Conservation (phyloP, 1,139 yeast species). For the Taphrina deformans region DNA sequence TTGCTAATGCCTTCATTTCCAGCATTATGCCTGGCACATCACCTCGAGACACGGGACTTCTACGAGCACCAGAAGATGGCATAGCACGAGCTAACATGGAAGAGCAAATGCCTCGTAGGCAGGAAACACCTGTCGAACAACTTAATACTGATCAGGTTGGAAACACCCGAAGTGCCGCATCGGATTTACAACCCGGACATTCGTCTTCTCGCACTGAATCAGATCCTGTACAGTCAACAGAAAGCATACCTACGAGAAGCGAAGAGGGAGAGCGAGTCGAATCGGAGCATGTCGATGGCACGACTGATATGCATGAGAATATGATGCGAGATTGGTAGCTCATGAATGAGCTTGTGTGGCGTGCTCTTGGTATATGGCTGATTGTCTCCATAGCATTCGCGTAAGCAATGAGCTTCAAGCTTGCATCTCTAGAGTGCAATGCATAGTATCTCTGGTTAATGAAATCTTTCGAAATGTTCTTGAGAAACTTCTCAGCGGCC, state of each 20-base stretch:
- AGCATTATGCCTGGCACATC: slow-evolving; percentile 8
- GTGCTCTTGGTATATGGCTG: not conserved
- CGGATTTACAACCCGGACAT: too few species aligned
- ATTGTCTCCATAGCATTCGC: not conserved
- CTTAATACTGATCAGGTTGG: not conserved
- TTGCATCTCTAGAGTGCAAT: not conserved
- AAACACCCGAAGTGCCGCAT: not conserved
- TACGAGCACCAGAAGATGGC: not conserved
- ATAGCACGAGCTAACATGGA: not conserved
- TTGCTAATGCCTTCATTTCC: slow-evolving; percentile 3
- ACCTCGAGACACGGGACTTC: not conserved
- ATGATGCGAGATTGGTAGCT: not conserved
- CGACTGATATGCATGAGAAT: not conserved
- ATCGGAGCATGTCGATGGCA: too few species aligned
- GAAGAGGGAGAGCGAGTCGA: too few species aligned
- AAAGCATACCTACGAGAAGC: too few species aligned
- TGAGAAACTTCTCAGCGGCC: too few species aligned
- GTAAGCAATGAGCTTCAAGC: not conserved
- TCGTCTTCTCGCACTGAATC: too few species aligned
- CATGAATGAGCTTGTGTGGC: not conserved
- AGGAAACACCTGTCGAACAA: not conserved
- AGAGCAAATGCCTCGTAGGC: not conserved
- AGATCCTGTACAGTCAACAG: too few species aligned
- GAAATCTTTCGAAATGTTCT: too few species aligned
- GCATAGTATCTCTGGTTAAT: too few species aligned